phyloP scores from a whole-genome alignment of 768 basidiomycete species.

The Termitomyces sp. region DNA sequence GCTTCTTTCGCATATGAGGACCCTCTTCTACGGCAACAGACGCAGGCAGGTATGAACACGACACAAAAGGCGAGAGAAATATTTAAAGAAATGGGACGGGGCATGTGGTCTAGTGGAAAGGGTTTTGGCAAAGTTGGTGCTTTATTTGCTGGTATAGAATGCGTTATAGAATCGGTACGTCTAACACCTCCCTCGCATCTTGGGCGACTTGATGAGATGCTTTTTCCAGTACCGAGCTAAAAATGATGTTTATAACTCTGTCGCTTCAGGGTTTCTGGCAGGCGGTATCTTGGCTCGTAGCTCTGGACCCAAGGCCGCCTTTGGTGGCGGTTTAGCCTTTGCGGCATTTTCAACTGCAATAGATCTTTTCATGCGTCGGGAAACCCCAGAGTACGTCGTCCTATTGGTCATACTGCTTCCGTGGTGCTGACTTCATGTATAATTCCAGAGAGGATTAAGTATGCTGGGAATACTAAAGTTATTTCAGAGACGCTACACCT shows the following conservation, averaged over 20 bases:
- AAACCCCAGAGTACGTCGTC: slow-evolving; percentile 65
- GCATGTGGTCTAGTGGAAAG: slow-evolving; percentile 87
- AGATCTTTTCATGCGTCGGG: slow-evolving; percentile 74
- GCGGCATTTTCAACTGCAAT: slow-evolving; percentile 92
- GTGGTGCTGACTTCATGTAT: neutral
- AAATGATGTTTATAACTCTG: slow-evolving; percentile 91
- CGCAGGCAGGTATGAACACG: slow-evolving; percentile 49
- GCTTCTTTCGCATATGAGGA: slow-evolving; percentile 95
- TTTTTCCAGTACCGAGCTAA: slow-evolving; percentile 81
- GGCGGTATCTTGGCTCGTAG: slow-evolving; percentile 87
- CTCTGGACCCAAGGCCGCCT: slow-evolving; percentile 78
- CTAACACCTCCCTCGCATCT: neutral
- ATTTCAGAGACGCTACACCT: slow-evolving; percentile 13
- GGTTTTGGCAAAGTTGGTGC: slow-evolving; percentile 94
- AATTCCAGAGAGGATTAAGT: slow-evolving; percentile 49
- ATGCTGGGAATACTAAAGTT: slow-evolving; percentile 23
- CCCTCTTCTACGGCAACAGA: slow-evolving; percentile 68
- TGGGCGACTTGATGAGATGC: neutral
- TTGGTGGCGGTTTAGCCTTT: slow-evolving; percentile 89
- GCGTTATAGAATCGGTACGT: slow-evolving; percentile 90
- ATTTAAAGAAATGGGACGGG: slow-evolving; percentile 91
- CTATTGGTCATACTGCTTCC: slow-evolving; percentile 2
- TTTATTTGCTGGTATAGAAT: slow-evolving; percentile 92
- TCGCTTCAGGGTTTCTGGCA: slow-evolving; percentile 81
- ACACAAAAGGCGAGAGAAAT: slow-evolving; percentile 79